Percentiles rank a stretch among this genome's conserved stretches.
Evolutionary conservation across 768 basidiomycete genomes (phyloP).

Genomic region (Cyathus striatus): DNA sequence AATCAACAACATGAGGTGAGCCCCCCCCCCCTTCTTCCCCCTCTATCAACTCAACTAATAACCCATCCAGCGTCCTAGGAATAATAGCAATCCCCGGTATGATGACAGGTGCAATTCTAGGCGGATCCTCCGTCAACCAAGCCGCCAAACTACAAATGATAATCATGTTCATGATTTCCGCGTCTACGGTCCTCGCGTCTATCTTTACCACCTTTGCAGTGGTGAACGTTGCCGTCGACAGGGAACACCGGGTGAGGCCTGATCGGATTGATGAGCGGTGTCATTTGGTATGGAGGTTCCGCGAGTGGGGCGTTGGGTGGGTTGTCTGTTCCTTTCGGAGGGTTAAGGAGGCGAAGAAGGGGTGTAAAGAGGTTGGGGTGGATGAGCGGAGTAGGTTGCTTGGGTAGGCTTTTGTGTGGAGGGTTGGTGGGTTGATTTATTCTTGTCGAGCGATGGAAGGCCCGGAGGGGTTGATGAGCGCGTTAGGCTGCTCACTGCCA

Average conservation of each 20-base stretch:
- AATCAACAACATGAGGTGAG: slow-evolving; percentile 82
- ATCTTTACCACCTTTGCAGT: slow-evolving; percentile 59
- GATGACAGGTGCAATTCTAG: slow-evolving; percentile 91
- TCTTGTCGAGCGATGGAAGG: too few species aligned
- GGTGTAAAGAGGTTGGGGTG: too few species aligned
- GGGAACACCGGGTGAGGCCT: slow-evolving; percentile 54
- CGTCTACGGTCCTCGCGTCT: slow-evolving; percentile 67
- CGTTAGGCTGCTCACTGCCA: too few species aligned
- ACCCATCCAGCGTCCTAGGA: slow-evolving; percentile 52
- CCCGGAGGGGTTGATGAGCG: too few species aligned
- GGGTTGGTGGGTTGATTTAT: too few species aligned
- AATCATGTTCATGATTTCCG: slow-evolving; percentile 91
- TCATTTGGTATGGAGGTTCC: slow-evolving; percentile 15
- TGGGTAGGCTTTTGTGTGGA: too few species aligned
- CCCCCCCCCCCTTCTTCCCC: neutral
- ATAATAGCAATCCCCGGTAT: slow-evolving; percentile 82
- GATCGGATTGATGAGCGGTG: slow-evolving; percentile 54
- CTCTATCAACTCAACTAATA: neutral
- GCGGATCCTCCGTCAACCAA: slow-evolving; percentile 78
- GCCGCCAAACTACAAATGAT: slow-evolving; percentile 88
- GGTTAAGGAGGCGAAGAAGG: too few species aligned
- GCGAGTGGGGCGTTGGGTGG: slow-evolving; percentile 1
- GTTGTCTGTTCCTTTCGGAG: too few species aligned
- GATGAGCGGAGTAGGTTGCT: too few species aligned
- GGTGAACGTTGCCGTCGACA: slow-evolving; percentile 62